These are phyloP conservation scores for Pueraria montana DNA, from an alignment of 306 rosid genomes.

Conservation along the genomic window DNA sequence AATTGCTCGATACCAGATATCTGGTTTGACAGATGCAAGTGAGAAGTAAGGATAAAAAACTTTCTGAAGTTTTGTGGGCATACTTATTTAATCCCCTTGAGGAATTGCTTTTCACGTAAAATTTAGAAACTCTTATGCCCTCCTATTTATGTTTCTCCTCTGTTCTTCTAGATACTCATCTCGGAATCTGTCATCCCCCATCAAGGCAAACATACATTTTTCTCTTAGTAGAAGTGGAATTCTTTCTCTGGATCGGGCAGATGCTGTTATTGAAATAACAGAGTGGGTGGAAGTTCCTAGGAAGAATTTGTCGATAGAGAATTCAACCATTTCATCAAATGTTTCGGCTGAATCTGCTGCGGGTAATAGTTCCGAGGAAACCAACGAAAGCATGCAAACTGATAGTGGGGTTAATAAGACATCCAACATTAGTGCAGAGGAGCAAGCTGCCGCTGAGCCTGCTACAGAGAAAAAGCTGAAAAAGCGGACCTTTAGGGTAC, in stretches of 20 bases:
- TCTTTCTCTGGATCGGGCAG: conserved; percentile 92
- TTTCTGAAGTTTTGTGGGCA: conserved; percentile 28
- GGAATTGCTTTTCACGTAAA: conserved; percentile 31
- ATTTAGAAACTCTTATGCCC: conserved; percentile 40
- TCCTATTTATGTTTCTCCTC: conserved; percentile 25
- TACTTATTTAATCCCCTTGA: conserved; percentile 42
- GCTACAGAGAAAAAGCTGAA: conserved; percentile 82
- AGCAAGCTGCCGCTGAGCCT: conserved; percentile 59
- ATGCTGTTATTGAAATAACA: conserved; percentile 86
- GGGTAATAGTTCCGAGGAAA: conserved; percentile 68
- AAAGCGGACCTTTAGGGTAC: conserved; percentile 86
- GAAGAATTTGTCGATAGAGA: conserved; percentile 77
- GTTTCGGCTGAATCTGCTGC: conserved; percentile 67
- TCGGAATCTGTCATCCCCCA: conserved; percentile 87
- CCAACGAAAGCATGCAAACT: conserved; percentile 58
- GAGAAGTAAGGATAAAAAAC: conserved; percentile 75
- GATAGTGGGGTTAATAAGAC: conserved; percentile 61
- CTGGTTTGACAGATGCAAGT: conserved; percentile 83
- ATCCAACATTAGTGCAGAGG: conserved; percentile 63
- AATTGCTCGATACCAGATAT: conserved; percentile 76
- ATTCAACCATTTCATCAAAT: conserved; percentile 78
- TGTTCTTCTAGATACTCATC: conserved; percentile 77
- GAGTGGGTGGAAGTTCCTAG: conserved; percentile 97
- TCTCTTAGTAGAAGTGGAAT: conserved; percentile 96
- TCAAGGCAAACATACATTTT: conserved; percentile 89